phyloP scores from a whole-genome alignment of 2,329 filamentous ascomycete species.

The Huntiella moniliformis region DNA sequence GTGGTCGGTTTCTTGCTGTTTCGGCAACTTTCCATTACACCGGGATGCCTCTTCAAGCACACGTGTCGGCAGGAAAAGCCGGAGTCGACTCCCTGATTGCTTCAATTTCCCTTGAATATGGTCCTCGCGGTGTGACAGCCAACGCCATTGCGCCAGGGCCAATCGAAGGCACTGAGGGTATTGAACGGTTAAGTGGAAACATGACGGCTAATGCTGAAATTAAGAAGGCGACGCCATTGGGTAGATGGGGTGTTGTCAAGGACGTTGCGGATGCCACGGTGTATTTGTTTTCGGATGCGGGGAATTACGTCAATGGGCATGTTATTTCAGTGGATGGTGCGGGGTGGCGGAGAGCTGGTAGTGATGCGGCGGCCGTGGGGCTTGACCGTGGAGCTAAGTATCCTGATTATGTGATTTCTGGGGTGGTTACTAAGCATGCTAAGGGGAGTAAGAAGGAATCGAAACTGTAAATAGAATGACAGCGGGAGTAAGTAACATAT shows the following conservation, averaged over 20 bases:
- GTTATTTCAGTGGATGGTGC: slow-evolving; percentile 55
- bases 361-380: slow-evolving; percentile 24
- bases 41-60: slow-evolving; percentile 66
- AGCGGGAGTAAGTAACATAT: too few species aligned
- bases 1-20: slow-evolving; percentile 75
- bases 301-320: slow-evolving; percentile 71
- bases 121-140: slow-evolving; percentile 66
- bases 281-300: slow-evolving; percentile 71
- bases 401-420: slow-evolving; percentile 28
- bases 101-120: slow-evolving; percentile 71
- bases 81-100: slow-evolving; percentile 71
- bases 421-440: slow-evolving; percentile 19
- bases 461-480: slow-evolving; percentile 19
- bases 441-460: slow-evolving; percentile 20
- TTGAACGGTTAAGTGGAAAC: slow-evolving; percentile 39
- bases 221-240: slow-evolving; percentile 41
- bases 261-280: slow-evolving; percentile 89
- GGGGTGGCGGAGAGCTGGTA: slow-evolving; percentile 33
- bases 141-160: slow-evolving; percentile 82
- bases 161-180: slow-evolving; percentile 68
- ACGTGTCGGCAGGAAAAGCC: slow-evolving; percentile 83
- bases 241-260: slow-evolving; percentile 58
- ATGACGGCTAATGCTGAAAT: not conserved
- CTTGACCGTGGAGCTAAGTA: slow-evolving; percentile 30
- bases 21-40: slow-evolving; percentile 85